Conservation (phyloP, 1,284 basidiomycete species). For the Ustilago bromivora region DNA sequence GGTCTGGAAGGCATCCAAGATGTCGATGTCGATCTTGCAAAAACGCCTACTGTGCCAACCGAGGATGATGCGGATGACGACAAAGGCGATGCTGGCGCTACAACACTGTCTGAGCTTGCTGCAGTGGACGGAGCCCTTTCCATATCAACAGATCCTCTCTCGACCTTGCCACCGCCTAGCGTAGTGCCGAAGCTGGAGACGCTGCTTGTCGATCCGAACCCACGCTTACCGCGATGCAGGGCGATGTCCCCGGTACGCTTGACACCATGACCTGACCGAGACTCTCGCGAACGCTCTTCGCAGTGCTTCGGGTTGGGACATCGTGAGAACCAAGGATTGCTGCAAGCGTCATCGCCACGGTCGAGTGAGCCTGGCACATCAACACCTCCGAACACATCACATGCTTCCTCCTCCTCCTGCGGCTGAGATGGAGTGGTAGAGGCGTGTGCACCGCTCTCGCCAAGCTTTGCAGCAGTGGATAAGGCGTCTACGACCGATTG, state of each 20-base stretch:
- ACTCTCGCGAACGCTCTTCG: conserved; percentile 21
- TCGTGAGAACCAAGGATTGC: conserved; percentile 60
- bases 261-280: conserved; percentile 12
- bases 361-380: conserved; percentile 52
- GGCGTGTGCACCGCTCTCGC: neutral
- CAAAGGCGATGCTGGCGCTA: conserved; percentile 27
- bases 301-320: conserved; percentile 60
- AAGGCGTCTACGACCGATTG: conserved; percentile 25
- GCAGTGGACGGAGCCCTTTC: conserved; percentile 26
- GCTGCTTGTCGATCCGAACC: conserved; percentile 44
- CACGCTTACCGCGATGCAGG: conserved; percentile 31
- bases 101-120: conserved; percentile 42
- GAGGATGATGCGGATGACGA: conserved; percentile 37
- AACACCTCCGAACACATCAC: conserved; percentile 43
- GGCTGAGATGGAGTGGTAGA: neutral
- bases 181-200: conserved; percentile 44
- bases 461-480: neutral
- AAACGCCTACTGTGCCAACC: conserved; percentile 26
- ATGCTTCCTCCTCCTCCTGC: conserved; percentile 22
- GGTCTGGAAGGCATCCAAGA: conserved; percentile 25
- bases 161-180: conserved; percentile 30
- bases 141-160: conserved; percentile 23
- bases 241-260: conserved; percentile 26
- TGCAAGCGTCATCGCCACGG: conserved; percentile 54
- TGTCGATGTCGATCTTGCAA: conserved; percentile 2